Evolutionary conservation across 2,329 filamentous ascomycete genomes (phyloP).

Genomic region (Bipolaris zeicola): DNA sequence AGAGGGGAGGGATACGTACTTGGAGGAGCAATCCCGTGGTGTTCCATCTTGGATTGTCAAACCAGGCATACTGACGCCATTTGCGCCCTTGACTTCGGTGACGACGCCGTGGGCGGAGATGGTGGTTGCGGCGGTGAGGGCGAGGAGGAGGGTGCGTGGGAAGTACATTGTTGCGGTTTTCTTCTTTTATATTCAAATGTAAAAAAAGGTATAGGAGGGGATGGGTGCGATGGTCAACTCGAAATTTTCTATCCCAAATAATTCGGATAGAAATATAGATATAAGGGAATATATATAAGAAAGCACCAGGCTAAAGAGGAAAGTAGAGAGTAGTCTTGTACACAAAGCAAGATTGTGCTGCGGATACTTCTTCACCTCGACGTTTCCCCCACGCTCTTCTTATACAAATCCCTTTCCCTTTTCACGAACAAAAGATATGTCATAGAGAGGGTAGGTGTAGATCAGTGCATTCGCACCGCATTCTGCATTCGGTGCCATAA

Average conservation of each 20-base stretch:
- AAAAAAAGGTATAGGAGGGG: too few relatives aligned
- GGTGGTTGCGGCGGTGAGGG: slow-evolving; percentile 49
- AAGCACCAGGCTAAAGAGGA: slow-evolving; percentile 32
- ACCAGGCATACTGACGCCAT: slow-evolving; percentile 67
- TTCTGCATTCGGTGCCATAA: not conserved
- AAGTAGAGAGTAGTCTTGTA: too few relatives aligned
- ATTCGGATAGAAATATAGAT: not conserved
- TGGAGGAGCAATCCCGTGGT: slow-evolving; percentile 67
- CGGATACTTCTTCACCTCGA: too few relatives aligned
- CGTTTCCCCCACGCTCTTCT: slow-evolving; percentile 14
- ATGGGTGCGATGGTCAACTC: slow-evolving; percentile 16
- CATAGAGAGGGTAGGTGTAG: not conserved
- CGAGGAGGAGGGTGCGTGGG: slow-evolving; percentile 32
- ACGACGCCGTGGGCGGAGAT: slow-evolving; percentile 65
- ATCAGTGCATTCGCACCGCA: slow-evolving; percentile 5
- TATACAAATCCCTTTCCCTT: slow-evolving; percentile 19
- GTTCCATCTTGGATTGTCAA: slow-evolving; percentile 68
- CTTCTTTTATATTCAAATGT: too few relatives aligned
- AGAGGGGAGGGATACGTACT: slow-evolving; percentile 21
- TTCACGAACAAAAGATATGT: too few relatives aligned
- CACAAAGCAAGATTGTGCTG: too few relatives aligned
- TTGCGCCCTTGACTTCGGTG: slow-evolving; percentile 62
- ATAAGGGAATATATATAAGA: not conserved
- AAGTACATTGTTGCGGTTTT: slow-evolving; percentile 31
- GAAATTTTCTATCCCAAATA: slow-evolving; percentile 1